Percentiles rank a stretch among this genome's conserved stretches.
Conservation (phyloP, 163 green algal genomes). For the Scenedesmus sp. region DNA sequence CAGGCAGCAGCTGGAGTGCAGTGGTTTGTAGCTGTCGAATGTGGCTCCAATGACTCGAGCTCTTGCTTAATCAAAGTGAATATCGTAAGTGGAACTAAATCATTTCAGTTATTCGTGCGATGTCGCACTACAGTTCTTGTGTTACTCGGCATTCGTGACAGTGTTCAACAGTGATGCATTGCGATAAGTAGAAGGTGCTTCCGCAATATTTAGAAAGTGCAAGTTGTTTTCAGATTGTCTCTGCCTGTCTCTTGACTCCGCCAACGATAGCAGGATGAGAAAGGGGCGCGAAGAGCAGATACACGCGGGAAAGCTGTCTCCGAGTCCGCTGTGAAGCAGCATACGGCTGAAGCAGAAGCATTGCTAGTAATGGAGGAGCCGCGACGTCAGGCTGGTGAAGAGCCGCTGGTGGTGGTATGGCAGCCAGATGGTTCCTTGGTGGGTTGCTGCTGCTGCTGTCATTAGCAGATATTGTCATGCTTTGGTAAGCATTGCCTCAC, state of each 20-base stretch:
- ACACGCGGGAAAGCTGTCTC: neutral
- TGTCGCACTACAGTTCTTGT: neutral
- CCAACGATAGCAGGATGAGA: neutral
- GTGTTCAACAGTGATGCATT: neutral
- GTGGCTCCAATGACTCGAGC: neutral
- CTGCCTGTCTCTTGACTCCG: neutral
- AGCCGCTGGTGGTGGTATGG: neutral
- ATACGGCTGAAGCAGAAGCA: too few relatives aligned
- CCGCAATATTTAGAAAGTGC: neutral
- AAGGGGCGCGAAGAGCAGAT: neutral
- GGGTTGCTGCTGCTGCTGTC: conserved; percentile 14
- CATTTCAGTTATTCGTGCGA: neutral
- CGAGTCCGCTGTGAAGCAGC: neutral
- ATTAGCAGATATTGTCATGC: neutral
- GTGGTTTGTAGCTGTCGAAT: neutral
- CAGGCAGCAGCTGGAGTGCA: neutral
- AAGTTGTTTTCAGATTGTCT: neutral
- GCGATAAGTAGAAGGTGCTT: neutral
- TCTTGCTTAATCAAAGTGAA: neutral
- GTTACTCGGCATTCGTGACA: neutral
- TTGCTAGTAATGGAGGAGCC: neutral
- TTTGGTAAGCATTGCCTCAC: neutral
- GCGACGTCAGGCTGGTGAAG: neutral
- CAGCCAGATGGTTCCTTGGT: conserved; percentile 10
- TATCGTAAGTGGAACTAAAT: neutral